Base-by-base conservation (phyloP, 164 flowering plant genomes). In the Nymphaea colorata region DNA sequence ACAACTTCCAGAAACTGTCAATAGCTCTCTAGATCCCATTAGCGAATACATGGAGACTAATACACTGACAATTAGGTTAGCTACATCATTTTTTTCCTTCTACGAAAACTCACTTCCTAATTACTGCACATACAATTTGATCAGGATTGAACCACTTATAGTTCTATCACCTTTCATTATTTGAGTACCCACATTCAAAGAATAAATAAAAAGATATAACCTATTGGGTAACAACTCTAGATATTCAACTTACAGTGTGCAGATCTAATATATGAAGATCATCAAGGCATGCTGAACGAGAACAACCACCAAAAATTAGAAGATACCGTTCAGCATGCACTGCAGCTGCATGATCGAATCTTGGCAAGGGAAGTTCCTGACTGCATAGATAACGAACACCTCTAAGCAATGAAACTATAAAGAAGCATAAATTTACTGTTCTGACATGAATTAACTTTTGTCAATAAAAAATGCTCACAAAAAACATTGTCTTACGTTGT, bases 281-380 rank as follows among this genome's bases (percentile, higher is more conserved):
- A 85, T 88, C 90, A 80, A 87, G 92, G 78, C 99, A 95, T 74
- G 96, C 79, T 44, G 99, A 91, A 85, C 92, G 98, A 75, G 99
- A 92, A 71, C 98, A 97, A 47, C 99, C 99, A 69, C 99, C 97
- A 81, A 95, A 95, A 42, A 95, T 95, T 67, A 95, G 88, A 81
- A 95, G 98, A 79, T 90, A 95, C 10, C 95, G 87, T 75, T 87
- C 95, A 4, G 93, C 98, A 87, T 95, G 97, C 51, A 87, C 96
- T 53, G 99, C 96, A 75, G 99, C 96, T 79, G 93, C 85, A 84
- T 95, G 99, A 78, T 88, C 99, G 77, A 96, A 90, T 74, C 99
- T 90, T 66, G 99, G 99, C 71, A 97, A 87, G 72, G 99, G 99
- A 74, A 96, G 88, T 71, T 8, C 57, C 57, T 8, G 57, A 15